Evolutionary conservation across 1,284 basidiomycete genomes (phyloP).

Genomic region (Volvariella volvacea): DNA sequence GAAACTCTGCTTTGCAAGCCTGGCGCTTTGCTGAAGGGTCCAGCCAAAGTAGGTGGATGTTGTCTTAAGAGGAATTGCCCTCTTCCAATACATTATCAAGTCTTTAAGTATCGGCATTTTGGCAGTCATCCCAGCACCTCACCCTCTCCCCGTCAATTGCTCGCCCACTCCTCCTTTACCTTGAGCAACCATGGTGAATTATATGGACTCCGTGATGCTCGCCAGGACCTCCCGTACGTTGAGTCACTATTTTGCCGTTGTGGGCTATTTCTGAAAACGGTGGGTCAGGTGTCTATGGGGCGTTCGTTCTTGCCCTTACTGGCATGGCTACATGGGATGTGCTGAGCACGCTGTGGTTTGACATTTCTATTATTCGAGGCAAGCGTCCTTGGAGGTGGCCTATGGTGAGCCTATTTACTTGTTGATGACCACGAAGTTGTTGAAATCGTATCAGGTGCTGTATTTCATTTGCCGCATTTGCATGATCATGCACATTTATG

Average conservation of each 20-base stretch:
- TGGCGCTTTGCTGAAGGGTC: too few species aligned
- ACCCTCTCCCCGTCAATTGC: not conserved
- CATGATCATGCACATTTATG: constrained; percentile 25
- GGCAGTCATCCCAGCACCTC: not conserved
- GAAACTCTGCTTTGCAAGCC: too few species aligned
- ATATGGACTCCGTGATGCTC: constrained; percentile 19
- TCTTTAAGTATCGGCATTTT: too few species aligned
- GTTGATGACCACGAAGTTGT: not conserved
- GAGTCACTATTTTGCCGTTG: not conserved
- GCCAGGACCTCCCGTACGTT: constrained; percentile 19
- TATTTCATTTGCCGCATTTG: constrained; percentile 23
- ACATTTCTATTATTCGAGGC: constrained; percentile 21
- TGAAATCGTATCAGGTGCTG: constrained; percentile 14
- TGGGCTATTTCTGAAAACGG: not conserved
- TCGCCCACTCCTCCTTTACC: too few species aligned
- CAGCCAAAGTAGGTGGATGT: too few species aligned
- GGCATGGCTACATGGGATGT: constrained; percentile 26
- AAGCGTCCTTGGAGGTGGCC: constrained; percentile 24
- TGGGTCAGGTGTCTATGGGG: constrained; percentile 19
- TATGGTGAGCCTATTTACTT: constrained; percentile 18
- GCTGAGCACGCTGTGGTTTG: constrained; percentile 21
- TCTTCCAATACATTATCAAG: too few species aligned
- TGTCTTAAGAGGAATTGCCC: too few species aligned
- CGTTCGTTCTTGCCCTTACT: constrained; percentile 20
- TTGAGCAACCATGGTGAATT: constrained; percentile 18